Percentiles rank a stretch among this genome's conserved stretches.
Evolutionary conservation across 2,329 filamentous ascomycete species (phyloP).

Genomic region (Trichoderma atroviride): DNA sequence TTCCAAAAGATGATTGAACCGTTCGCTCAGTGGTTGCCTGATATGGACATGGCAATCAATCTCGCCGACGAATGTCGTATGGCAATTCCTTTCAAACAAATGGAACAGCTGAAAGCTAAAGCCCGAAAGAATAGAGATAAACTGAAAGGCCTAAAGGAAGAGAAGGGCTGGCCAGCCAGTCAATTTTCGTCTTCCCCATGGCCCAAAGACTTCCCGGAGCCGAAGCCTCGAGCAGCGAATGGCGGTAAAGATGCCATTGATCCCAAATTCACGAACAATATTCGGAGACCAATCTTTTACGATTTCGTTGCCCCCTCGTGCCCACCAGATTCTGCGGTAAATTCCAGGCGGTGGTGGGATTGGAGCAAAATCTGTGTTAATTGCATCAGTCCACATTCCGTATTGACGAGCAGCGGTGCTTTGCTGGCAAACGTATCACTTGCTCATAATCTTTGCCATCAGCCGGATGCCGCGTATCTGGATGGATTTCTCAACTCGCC

Average conservation of each 20-base stretch:
- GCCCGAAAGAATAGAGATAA: slow-evolving; percentile 33
- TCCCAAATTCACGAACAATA: slow-evolving; percentile 30
- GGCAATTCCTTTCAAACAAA: slow-evolving; percentile 59
- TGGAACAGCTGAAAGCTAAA: slow-evolving; percentile 62
- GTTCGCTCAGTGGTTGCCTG: slow-evolving; percentile 70
- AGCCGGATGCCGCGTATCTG: slow-evolving; percentile 51
- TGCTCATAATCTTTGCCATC: slow-evolving; percentile 55
- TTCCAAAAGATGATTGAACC: slow-evolving; percentile 64
- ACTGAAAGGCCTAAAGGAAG: background rate
- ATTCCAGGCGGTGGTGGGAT: slow-evolving; percentile 45
- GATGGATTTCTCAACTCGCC: slow-evolving; percentile 56
- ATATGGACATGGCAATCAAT: slow-evolving; percentile 81
- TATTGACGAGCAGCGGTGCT: slow-evolving; percentile 35
- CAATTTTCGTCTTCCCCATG: slow-evolving; percentile 23
- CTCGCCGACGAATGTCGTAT: slow-evolving; percentile 66
- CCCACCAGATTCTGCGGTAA: slow-evolving; percentile 50
- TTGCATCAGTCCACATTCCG: slow-evolving; percentile 44
- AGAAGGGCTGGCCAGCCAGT: slow-evolving; percentile 2
- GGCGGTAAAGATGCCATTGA: background rate
- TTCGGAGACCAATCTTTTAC: slow-evolving; percentile 39
- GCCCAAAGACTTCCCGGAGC: slow-evolving; percentile 29
- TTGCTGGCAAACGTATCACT: slow-evolving; percentile 59
- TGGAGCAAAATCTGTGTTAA: slow-evolving; percentile 38
- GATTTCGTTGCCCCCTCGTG: slow-evolving; percentile 46
- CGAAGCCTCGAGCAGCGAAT: background rate